These are phyloP conservation scores for Ichthyophthirius multifiliis DNA, from an alignment of 169 alveolate genomes.

Conservation along the genomic window DNA sequence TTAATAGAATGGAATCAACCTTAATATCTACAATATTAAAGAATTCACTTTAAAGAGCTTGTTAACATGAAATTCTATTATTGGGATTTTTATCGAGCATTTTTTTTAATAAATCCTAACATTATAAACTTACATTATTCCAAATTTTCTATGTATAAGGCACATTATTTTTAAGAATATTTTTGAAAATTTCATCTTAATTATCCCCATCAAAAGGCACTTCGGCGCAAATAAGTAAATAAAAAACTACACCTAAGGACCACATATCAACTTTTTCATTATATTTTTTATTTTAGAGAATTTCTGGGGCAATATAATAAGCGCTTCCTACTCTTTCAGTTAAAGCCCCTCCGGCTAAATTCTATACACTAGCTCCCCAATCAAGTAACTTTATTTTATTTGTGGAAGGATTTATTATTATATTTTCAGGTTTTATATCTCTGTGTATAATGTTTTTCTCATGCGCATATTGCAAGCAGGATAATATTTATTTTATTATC, in stretches of 20 bases:
- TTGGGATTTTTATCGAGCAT: neutral
- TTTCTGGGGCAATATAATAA: conserved; percentile 3
- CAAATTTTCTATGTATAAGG: neutral
- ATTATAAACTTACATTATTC: neutral
- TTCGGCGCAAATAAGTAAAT: neutral
- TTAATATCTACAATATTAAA: neutral
- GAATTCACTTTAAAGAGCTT: neutral
- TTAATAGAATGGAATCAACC: neutral
- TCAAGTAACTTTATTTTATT: conserved; percentile 57
- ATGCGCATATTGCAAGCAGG: conserved; percentile 93
- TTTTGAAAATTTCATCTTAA: neutral
- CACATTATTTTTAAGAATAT: neutral
- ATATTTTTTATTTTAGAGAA: neutral
- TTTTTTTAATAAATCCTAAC: neutral
- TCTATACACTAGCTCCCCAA: no score
- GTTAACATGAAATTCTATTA: neutral
- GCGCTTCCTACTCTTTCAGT: conserved; percentile 24
- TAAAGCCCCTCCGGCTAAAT: no score
- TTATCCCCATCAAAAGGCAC: neutral
- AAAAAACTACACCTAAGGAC: conserved; percentile 2
- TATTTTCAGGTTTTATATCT: conserved; percentile 88
- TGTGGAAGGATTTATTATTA: conserved; percentile 73
- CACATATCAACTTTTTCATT: conserved; percentile 14
- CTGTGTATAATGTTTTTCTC: conserved; percentile 87
- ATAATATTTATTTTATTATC: conserved; percentile 89